A percentile compares a stretch with the other conserved stretches of the same genome.
Evolutionary conservation across 2,329 filamentous ascomycete genomes (phyloP).

Genomic region (Neonectria sp.): DNA sequence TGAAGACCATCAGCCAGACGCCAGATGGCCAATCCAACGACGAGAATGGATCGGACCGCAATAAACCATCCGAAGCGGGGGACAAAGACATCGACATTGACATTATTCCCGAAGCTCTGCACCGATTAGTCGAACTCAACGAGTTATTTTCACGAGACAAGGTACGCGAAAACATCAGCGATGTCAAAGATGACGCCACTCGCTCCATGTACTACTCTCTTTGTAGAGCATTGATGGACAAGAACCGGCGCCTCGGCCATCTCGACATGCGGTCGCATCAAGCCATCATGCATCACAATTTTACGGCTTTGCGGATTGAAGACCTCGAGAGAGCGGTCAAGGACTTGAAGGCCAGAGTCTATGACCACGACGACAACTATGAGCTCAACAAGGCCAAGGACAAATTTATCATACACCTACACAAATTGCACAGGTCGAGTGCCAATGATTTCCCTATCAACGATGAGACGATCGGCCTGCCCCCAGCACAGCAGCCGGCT

Average conservation of each 20-base stretch:
- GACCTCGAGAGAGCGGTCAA: constrained; percentile 17
- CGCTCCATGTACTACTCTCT: no score
- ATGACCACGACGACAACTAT: neutral
- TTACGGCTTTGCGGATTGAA: constrained; percentile 18
- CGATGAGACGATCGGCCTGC: neutral
- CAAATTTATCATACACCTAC: neutral
- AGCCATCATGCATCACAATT: constrained; percentile 6
- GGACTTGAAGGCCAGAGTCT: neutral
- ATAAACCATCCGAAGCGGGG: no score
- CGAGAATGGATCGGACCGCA: no score
- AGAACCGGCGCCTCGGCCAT: neutral
- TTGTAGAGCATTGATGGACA: no score
- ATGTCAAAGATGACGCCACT: no score
- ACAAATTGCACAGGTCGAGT: neutral
- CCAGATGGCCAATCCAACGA: no score
- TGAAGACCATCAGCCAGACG: no score
- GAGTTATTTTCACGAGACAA: no score
- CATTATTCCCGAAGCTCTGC: no score
- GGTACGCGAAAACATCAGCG: no score
- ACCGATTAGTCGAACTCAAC: no score
- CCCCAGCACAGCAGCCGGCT: neutral
- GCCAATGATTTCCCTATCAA: constrained; percentile 6
- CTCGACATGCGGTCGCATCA: constrained; percentile 19
- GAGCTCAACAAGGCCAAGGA: neutral
- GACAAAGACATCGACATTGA: no score